Conservation (phyloP, 2,329 filamentous ascomycete species). For the Dryadomyces quercivorus region DNA sequence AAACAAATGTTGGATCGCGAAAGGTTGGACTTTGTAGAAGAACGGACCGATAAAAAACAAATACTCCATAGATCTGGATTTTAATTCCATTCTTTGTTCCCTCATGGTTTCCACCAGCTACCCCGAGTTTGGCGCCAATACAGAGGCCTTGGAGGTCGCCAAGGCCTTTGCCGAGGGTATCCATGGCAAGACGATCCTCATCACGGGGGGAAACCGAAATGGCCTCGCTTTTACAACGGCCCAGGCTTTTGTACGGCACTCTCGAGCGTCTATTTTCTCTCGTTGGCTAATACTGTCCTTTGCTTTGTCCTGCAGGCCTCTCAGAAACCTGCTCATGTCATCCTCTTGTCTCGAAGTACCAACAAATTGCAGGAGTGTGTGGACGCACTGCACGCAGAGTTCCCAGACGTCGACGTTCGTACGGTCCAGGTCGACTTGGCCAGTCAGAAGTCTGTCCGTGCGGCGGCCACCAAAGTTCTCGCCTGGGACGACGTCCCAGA, state of each 20-base stretch:
- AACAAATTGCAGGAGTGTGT: constrained; percentile 20
- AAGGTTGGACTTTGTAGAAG: too few relatives aligned
- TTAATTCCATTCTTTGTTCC: too few relatives aligned
- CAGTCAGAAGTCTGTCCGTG: constrained; percentile 22
- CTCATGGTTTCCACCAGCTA: not conserved
- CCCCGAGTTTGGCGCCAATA: not conserved
- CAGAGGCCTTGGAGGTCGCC: not conserved
- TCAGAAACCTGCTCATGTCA: constrained; percentile 2
- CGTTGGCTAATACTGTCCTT: not conserved
- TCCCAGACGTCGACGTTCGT: constrained; percentile 16
- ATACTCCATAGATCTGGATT: too few relatives aligned
- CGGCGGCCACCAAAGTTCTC: constrained; percentile 21
- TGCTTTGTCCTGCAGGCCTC: not conserved
- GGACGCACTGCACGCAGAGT: constrained; percentile 13
- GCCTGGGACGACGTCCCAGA: constrained; percentile 18
- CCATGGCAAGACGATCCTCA: constrained; percentile 22
- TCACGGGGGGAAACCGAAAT: constrained; percentile 23
- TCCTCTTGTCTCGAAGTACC: constrained; percentile 8
- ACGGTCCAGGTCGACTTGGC: constrained; percentile 25
- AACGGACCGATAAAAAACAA: too few relatives aligned
- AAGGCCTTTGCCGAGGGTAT: constrained; percentile 9
- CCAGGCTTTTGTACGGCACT: constrained; percentile 21
- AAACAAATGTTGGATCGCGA: too few relatives aligned
- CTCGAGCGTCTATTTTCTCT: constrained; percentile 10
- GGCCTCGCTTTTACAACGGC: constrained; percentile 19